Percentiles rank a stretch among this genome's conserved stretches.
Evolutionary conservation across 2,329 filamentous ascomycete species (phyloP).

Genomic region (Aspergillus costaricaensis): DNA sequence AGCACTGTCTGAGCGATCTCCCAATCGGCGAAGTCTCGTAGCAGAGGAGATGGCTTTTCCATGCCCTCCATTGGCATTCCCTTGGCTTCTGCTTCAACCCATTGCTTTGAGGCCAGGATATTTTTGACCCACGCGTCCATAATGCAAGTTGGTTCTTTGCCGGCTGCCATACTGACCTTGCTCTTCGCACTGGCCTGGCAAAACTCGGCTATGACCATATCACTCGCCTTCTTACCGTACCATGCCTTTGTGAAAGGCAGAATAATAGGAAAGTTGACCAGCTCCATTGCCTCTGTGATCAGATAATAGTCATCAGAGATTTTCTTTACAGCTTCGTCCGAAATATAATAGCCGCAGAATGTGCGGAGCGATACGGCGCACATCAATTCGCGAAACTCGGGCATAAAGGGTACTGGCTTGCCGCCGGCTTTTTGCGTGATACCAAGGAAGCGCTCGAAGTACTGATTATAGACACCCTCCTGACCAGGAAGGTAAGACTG

Average conservation of each 20-base stretch:
- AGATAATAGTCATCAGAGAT: slow-evolving; percentile 91
- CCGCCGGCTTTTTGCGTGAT: slow-evolving; percentile 67
- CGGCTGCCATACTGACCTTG: slow-evolving; percentile 78
- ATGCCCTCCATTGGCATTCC: slow-evolving; percentile 56
- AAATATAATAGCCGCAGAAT: slow-evolving; percentile 88
- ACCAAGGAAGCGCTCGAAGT: slow-evolving; percentile 73
- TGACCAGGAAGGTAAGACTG: slow-evolving; percentile 84
- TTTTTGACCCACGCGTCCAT: slow-evolving; percentile 84
- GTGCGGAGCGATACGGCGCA: slow-evolving; percentile 85
- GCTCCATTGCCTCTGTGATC: slow-evolving; percentile 83
- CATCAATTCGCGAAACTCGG: slow-evolving; percentile 82
- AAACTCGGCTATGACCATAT: slow-evolving; percentile 81
- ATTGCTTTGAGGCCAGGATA: slow-evolving; percentile 77
- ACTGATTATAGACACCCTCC: slow-evolving; percentile 77
- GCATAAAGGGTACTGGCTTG: slow-evolving; percentile 77
- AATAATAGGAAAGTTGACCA: slow-evolving; percentile 93
- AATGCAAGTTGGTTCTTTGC: slow-evolving; percentile 78
- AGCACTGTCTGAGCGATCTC: slow-evolving; percentile 56
- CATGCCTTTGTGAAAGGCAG: slow-evolving; percentile 85
- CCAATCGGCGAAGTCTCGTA: slow-evolving; percentile 53
- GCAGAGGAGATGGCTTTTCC: slow-evolving; percentile 51
- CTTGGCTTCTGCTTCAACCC: slow-evolving; percentile 69
- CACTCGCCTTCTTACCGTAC: slow-evolving; percentile 85
- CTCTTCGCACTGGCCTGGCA: slow-evolving; percentile 81
- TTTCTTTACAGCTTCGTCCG: slow-evolving; percentile 79